A percentile compares a stretch with the other conserved stretches of the same genome.
These are phyloP conservation scores for Colletotrichum chrysophilum DNA, from an alignment of 2,329 filamentous ascomycete genomes.

Conservation along the genomic window DNA sequence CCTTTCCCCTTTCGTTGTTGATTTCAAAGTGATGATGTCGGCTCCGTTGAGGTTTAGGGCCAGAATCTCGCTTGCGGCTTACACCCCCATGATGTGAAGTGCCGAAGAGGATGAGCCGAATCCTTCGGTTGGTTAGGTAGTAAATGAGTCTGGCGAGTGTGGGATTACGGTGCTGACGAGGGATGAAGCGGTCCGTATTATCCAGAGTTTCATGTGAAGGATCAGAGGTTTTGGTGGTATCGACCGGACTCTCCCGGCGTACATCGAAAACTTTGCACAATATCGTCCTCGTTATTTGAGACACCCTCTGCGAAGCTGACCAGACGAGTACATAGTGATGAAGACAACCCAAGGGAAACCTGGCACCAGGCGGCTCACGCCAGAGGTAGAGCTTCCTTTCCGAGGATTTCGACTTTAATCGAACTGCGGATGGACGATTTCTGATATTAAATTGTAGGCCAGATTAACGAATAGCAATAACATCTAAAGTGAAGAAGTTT, in stretches of 20 bases:
- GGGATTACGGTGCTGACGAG: constrained; percentile 1
- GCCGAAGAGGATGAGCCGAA: not conserved
- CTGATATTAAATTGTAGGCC: not conserved
- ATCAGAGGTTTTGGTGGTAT: not conserved
- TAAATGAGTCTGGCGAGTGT: not conserved
- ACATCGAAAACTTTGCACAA: not conserved
- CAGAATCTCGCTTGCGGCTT: not conserved
- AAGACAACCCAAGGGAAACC: not conserved
- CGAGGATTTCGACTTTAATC: not conserved
- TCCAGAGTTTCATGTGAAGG: not conserved
- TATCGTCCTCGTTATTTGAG: not conserved
- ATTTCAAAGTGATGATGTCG: not conserved
- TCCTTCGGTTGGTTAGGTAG: not conserved
- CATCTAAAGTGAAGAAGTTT: not conserved
- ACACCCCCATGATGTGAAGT: not conserved
- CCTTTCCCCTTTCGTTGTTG: not conserved
- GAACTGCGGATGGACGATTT: not conserved
- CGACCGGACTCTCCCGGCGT: not conserved
- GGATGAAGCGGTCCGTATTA: not conserved
- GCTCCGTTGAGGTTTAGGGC: too few relatives aligned
- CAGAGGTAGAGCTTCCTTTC: not conserved
- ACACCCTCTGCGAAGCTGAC: not conserved
- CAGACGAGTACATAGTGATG: not conserved
- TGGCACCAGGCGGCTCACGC: not conserved
- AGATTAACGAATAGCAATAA: not conserved